These are phyloP conservation scores for Pachysandra terminalis DNA, from an alignment of 164 flowering plant species.

Conservation along the genomic window DNA sequence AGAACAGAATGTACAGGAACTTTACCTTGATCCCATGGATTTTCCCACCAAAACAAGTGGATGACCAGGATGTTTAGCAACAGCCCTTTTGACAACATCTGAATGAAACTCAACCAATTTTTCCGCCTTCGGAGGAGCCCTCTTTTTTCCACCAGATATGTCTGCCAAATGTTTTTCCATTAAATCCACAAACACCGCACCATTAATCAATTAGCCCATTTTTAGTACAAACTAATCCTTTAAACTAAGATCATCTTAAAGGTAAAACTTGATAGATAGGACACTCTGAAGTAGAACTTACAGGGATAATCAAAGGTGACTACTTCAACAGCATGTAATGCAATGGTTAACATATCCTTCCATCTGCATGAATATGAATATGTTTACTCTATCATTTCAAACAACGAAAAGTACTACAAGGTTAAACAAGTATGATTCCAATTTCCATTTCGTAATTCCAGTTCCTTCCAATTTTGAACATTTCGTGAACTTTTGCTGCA, in stretches of 20 bases:
- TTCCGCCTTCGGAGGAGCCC: slow-evolving; percentile 87
- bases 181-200: neutral
- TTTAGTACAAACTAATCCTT: neutral
- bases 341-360: slow-evolving; percentile 58
- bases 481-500: neutral
- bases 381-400: neutral
- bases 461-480: neutral
- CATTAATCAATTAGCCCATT: neutral
- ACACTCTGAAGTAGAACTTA: slow-evolving; percentile 26
- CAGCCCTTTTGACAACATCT: slow-evolving; percentile 50
- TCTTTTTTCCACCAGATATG: slow-evolving; percentile 59
- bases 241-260: too few relatives aligned
- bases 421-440: neutral
- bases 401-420: neutral
- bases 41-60: slow-evolving; percentile 85
- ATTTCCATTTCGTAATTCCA: neutral
- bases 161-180: slow-evolving; percentile 53
- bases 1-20: neutral
- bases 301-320: slow-evolving; percentile 97
- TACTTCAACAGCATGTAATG: slow-evolving; percentile 77
- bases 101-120: slow-evolving; percentile 70
- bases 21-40: slow-evolving; percentile 92
- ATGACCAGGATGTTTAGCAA: slow-evolving; percentile 63
- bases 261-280: too few relatives aligned
- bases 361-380: slow-evolving; percentile 51